Base-by-base conservation (phyloP, 2,329 filamentous ascomycete genomes). In the Camptophora hylomeconis region DNA sequence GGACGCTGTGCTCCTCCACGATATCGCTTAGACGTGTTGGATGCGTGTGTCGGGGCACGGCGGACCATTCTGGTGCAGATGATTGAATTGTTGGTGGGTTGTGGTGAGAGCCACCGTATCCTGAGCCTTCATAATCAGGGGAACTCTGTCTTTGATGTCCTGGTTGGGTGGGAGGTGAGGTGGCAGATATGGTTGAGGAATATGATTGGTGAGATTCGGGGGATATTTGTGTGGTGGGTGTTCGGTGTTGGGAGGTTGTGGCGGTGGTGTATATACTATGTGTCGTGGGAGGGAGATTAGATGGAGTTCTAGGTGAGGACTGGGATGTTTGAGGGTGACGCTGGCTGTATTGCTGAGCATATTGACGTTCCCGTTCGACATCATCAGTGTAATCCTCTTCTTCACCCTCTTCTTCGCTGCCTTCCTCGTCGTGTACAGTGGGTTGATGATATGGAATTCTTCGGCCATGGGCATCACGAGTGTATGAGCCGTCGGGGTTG, bases 21-120 rank as follows among this genome's bases (percentile, higher is more conserved):
- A 93, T 84, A 54, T 92, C 84, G 51, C 83, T 92, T 38, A 93
- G 61, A 32, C 86, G 65, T 6, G 84, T 92, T 0, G 84, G 84
- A 54, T 93, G 83, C 42, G 89, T 81, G 53, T 92, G 84, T 32
- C 63, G 52, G 5, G 75, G 69, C 14, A 77, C 75, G n/a, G 59
- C 56, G 39, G 89, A 80, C 81, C 82, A 92, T 10, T 71, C 75
- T 2, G 73, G 66, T 2, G 70, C 68, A 5, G 35, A 28, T 26
- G 32, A 28, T n/a, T 33, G 31, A 10, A 33, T 29, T 12, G 26
- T 30, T 4, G 35, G 32, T 9, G 34, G 36, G 8, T 28, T 26
- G 28, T 18, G 30, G 31, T 9, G 20, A 24, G 31, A 12, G 13
- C 64, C 53, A n/a, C 63, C 74, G 53, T 75, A 82, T 13, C 68